Evolutionary conservation across 768 basidiomycete genomes (phyloP).

Genomic region (Boletellus emodensis): DNA sequence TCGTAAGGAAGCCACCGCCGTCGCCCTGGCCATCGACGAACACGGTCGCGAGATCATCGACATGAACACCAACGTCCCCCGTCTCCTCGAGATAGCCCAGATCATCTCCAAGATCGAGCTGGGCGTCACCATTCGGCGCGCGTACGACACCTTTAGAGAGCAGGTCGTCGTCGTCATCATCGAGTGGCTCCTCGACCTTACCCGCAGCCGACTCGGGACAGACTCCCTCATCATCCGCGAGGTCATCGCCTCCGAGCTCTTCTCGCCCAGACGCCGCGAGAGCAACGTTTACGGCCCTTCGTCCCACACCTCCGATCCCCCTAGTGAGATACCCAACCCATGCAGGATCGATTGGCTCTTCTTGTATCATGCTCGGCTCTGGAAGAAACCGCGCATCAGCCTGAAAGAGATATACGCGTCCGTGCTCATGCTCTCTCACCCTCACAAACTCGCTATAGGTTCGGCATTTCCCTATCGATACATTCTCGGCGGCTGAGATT

Average conservation of each 20-base stretch:
- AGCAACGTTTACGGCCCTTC: constrained; percentile 41
- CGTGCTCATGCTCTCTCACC: constrained; percentile 63
- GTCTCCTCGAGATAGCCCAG: constrained; percentile 74
- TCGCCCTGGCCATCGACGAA: constrained; percentile 65
- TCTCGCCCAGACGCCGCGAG: constrained; percentile 57
- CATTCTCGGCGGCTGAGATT: constrained; percentile 3
- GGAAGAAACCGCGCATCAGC: constrained; percentile 80
- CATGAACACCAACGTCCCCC: constrained; percentile 50
- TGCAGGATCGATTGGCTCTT: constrained; percentile 73
- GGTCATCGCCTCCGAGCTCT: constrained; percentile 64
- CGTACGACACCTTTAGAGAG: constrained; percentile 86
- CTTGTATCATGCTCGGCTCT: constrained; percentile 76
- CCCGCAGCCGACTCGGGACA: constrained; percentile 62
- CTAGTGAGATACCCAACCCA: constrained; percentile 43
- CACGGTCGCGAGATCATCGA: constrained; percentile 80
- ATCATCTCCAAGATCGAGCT: constrained; percentile 84
- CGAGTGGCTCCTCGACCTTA: constrained; percentile 80
- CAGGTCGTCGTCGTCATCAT: constrained; percentile 80
- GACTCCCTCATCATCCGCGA: constrained; percentile 70
- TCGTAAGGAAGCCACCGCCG: constrained; percentile 51
- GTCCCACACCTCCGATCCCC: constrained; percentile 34
- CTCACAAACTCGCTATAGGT: constrained; percentile 80
- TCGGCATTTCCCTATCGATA: constrained; percentile 24
- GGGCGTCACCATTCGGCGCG: constrained; percentile 83
- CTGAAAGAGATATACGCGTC: constrained; percentile 81